Evolutionary conservation across 129 eudicot species (phyloP).

Genomic region (Silybum marianum): DNA sequence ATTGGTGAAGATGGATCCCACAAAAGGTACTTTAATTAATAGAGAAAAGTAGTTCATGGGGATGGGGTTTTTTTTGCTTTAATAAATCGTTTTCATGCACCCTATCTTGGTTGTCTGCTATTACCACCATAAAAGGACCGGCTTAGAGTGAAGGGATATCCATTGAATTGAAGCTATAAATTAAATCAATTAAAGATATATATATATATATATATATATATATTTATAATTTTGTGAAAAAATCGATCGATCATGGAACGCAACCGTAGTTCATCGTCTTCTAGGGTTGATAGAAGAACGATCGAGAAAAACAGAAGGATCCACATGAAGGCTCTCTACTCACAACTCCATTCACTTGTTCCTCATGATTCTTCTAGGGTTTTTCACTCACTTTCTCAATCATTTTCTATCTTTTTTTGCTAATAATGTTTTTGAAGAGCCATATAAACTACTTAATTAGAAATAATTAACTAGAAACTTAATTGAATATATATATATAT

Average conservation of each 20-base stretch:
- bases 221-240: neutral
- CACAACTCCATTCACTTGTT: constrained; percentile 64
- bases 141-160: neutral
- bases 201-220: neutral
- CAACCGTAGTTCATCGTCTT: constrained; percentile 56
- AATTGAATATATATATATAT: no score
- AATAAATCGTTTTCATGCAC: constrained; percentile 21
- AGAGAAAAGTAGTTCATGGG: constrained; percentile 11
- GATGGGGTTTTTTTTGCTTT: constrained; percentile 23
- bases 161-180: constrained; percentile 4
- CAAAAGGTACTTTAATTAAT: constrained; percentile 27
- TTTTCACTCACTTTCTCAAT: constrained; percentile 25
- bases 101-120: constrained; percentile 6
- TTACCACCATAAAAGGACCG: constrained; percentile 11
- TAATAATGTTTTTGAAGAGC: neutral
- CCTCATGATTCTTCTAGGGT: constrained; percentile 61
- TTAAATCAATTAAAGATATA: neutral
- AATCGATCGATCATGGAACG: constrained; percentile 26
- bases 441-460: neutral
- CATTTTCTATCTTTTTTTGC: neutral
- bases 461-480: neutral
- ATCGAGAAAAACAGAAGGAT: constrained; percentile 77
- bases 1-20: constrained; percentile 33
- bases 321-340: constrained; percentile 69
- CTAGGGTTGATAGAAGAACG: constrained; percentile 67